These are phyloP conservation scores for Fusarium udum DNA, from an alignment of 2,329 filamentous ascomycete species.

Conservation along the genomic window DNA sequence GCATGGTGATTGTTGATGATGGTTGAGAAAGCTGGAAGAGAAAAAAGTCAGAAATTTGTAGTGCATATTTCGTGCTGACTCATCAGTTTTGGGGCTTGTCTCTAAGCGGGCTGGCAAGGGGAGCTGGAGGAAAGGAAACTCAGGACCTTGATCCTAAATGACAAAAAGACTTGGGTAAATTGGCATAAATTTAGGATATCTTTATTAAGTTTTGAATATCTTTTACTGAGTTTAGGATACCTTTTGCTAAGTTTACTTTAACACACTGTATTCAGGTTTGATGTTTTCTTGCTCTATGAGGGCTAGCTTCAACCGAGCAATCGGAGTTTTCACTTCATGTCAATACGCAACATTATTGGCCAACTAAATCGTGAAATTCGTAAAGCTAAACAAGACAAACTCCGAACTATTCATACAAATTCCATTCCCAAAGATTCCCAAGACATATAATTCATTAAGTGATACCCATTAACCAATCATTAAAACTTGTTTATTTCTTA, in stretches of 20 bases:
- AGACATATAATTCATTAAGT: slow-evolving; percentile 13
- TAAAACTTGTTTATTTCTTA: slow-evolving; percentile 27
- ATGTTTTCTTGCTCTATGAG: too few species aligned
- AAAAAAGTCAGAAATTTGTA: slow-evolving; percentile 38
- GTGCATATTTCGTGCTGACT: slow-evolving; percentile 26
- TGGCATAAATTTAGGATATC: too few species aligned
- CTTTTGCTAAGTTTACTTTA: too few species aligned
- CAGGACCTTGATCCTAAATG: too few species aligned
- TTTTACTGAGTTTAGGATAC: too few species aligned
- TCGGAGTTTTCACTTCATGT: neutral
- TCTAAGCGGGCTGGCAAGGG: neutral
- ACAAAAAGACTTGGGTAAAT: too few species aligned
- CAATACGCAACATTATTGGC: slow-evolving; percentile 8
- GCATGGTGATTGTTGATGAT: slow-evolving; percentile 34
- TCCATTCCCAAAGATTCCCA: neutral
- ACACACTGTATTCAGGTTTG: too few species aligned
- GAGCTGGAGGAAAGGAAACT: too few species aligned
- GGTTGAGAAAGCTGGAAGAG: neutral
- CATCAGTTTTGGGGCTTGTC: slow-evolving; percentile 1
- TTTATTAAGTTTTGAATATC: too few species aligned
- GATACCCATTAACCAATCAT: slow-evolving; percentile 2
- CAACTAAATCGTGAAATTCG: slow-evolving; percentile 26
- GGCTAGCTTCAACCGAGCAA: neutral
- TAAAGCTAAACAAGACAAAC: slow-evolving; percentile 28
- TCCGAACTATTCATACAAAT: slow-evolving; percentile 21